Percentiles rank a stretch among this genome's conserved stretches.
Conservation (phyloP, 1,284 basidiomycete species). For the Phellinidium pouzarii region DNA sequence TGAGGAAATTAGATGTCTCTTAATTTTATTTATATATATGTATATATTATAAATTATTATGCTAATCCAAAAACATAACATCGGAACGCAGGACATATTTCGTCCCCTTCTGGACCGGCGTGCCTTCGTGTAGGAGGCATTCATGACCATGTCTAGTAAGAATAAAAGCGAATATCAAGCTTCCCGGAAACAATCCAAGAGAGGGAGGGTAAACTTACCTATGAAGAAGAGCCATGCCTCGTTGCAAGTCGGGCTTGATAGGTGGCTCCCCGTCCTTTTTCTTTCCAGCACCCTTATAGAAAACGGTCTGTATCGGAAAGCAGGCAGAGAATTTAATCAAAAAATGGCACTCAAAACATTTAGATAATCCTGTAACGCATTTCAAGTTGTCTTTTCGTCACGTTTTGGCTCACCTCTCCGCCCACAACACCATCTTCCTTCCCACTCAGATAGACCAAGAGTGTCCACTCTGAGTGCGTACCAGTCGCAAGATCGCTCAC, state of each 20-base stretch:
- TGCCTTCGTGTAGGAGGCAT: conserved; percentile 76
- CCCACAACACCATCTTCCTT: conserved; percentile 66
- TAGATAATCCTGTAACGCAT: too few relatives aligned
- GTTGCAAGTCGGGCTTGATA: conserved; percentile 52
- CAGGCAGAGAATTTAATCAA: neutral
- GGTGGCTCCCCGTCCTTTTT: conserved; percentile 37
- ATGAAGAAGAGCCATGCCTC: conserved; percentile 69
- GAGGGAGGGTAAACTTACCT: conserved; percentile 35
- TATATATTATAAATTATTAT: neutral
- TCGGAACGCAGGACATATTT: conserved; percentile 78
- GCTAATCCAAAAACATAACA: conserved; percentile 55
- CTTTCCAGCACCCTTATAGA: conserved; percentile 53
- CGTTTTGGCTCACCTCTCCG: conserved; percentile 49
- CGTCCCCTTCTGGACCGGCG: conserved; percentile 54
- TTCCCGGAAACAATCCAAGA: neutral
- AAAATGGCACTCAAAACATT: too few relatives aligned
- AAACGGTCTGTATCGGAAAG: conserved; percentile 47
- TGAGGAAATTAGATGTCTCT: too few relatives aligned
- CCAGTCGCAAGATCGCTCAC: conserved; percentile 51
- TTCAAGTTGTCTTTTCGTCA: neutral
- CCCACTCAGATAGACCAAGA: conserved; percentile 73
- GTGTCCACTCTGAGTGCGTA: conserved; percentile 69
- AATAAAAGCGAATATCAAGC: neutral
- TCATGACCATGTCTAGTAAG: conserved; percentile 61
- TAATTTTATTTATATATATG: neutral